A percentile compares a stretch with the other conserved stretches of the same genome.
Evolutionary conservation across 2,329 filamentous ascomycete species (phyloP).

Genomic region (Cryoendolithus antarcticus): DNA sequence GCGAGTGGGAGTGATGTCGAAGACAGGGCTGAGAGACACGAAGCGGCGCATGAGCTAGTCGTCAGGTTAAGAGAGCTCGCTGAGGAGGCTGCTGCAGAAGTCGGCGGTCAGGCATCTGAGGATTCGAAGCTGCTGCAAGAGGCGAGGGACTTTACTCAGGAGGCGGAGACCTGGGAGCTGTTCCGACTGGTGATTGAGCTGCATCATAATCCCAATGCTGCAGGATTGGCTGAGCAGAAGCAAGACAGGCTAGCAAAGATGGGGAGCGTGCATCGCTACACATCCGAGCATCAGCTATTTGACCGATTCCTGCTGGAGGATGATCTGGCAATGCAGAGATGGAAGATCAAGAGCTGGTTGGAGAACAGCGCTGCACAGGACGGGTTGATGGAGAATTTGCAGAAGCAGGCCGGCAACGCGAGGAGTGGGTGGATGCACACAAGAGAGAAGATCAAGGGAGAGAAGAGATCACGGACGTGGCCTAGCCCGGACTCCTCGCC

Average conservation of each 20-base stretch:
- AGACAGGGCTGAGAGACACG: constrained; percentile 22
- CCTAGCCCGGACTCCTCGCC: constrained; percentile 37
- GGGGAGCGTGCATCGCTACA: constrained; percentile 36
- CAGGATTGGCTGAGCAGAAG: constrained; percentile 21
- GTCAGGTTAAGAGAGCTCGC: constrained; percentile 38
- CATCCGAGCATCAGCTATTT: constrained; percentile 52
- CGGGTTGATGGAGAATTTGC: constrained; percentile 59
- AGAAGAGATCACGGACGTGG: constrained; percentile 61
- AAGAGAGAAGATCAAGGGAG: constrained; percentile 74
- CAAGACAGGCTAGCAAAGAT: constrained; percentile 20
- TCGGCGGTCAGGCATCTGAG: constrained; percentile 18
- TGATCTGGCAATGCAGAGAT: constrained; percentile 62
- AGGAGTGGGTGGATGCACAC: constrained; percentile 85
- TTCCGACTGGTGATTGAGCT: constrained; percentile 57
- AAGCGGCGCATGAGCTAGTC: constrained; percentile 48
- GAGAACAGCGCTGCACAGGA: constrained; percentile 60
- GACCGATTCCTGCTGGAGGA: constrained; percentile 64
- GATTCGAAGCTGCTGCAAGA: constrained; percentile 24
- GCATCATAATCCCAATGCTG: constrained; percentile 42
- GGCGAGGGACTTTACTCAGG: constrained; percentile 22
- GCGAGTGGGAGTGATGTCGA: constrained; percentile 33
- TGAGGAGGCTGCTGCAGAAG: constrained; percentile 34
- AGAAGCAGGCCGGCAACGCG: constrained; percentile 55
- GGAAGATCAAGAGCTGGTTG: constrained; percentile 73
- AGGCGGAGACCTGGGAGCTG: constrained; percentile 84